Conservation (phyloP, 495 filamentous ascomycete species). For the Podospora comata region DNA sequence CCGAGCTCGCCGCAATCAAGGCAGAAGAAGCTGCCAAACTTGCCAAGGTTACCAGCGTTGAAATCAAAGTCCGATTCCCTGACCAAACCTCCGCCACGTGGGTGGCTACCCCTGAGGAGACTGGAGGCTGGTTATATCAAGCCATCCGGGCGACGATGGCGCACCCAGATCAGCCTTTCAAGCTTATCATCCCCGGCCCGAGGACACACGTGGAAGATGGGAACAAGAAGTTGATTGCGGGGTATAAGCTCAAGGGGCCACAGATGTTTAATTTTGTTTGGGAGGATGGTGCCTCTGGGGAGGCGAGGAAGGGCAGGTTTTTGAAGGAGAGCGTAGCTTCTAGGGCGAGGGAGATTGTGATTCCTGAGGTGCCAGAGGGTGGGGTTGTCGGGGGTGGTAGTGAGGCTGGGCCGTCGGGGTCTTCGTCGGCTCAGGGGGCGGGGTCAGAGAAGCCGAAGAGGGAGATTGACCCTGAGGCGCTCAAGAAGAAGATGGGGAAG, state of each 20-base stretch:
- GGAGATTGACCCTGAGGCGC: conserved; percentile 36
- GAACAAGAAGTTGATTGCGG: conserved; percentile 59
- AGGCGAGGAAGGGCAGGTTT: conserved; percentile 50
- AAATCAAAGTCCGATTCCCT: conserved; percentile 81
- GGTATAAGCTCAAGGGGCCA: conserved; percentile 63
- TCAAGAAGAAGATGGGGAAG: conserved; percentile 58
- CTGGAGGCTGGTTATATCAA: conserved; percentile 61
- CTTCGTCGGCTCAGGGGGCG: conserved; percentile 33
- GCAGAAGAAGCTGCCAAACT: conserved; percentile 57
- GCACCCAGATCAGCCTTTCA: conserved; percentile 47
- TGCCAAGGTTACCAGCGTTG: conserved; percentile 62
- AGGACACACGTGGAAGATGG: conserved; percentile 35
- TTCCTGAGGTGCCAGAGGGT: conserved; percentile 42
- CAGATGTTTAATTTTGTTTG: conserved; percentile 77
- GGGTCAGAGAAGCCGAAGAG: conserved; percentile 49
- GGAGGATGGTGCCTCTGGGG: conserved; percentile 54
- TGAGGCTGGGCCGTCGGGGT: conserved; percentile 27
- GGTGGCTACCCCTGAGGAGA: conserved; percentile 60
- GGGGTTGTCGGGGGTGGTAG: conserved; percentile 43
- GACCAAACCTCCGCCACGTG: conserved; percentile 71
- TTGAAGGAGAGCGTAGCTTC: conserved; percentile 65
- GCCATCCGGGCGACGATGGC: conserved; percentile 58
- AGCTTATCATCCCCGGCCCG: conserved; percentile 42
- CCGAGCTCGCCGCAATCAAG: conserved; percentile 59
- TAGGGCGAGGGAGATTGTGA: conserved; percentile 61